A percentile compares a stretch with the other conserved stretches of the same genome.
Evolutionary conservation across 345 rosid species (phyloP).

Genomic region (Syzygium grande): DNA sequence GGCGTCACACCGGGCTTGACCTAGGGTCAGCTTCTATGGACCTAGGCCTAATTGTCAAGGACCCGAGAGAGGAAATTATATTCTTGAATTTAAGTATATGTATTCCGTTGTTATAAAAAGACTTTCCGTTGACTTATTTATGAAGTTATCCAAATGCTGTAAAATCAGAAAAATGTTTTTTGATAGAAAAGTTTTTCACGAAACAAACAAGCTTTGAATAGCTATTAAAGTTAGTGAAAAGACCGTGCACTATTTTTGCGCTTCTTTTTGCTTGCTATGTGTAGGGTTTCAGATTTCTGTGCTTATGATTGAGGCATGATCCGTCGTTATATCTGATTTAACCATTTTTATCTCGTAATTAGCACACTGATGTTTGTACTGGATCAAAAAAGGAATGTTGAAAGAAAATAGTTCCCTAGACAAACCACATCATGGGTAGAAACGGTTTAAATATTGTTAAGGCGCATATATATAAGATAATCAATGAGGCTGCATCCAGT

Average conservation of each 20-base stretch:
- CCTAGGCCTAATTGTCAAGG: background rate
- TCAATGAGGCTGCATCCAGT: background rate
- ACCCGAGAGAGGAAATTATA: fast-evolving
- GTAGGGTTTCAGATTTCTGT: background rate
- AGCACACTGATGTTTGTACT: background rate
- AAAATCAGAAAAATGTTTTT: background rate
- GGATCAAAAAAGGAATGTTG: background rate
- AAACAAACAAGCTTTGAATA: background rate
- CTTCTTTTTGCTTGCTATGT: background rate
- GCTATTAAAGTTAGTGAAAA: background rate
- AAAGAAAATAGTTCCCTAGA: background rate
- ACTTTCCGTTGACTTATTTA: background rate
- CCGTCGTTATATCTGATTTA: background rate
- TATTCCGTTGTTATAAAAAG: background rate
- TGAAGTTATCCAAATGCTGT: background rate
- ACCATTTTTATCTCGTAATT: background rate
- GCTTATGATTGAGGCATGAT: background rate
- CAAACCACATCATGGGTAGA: background rate
- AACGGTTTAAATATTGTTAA: background rate
- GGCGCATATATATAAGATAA: background rate
- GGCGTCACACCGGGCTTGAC: too few relatives aligned
- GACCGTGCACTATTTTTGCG: background rate
- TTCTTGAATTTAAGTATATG: too few relatives aligned
- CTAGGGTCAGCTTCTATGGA: background rate
- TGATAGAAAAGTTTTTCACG: fast-evolving